Evolutionary conservation across 768 basidiomycete genomes (phyloP).

Genomic region (Coprinopsis marcescibilis): DNA sequence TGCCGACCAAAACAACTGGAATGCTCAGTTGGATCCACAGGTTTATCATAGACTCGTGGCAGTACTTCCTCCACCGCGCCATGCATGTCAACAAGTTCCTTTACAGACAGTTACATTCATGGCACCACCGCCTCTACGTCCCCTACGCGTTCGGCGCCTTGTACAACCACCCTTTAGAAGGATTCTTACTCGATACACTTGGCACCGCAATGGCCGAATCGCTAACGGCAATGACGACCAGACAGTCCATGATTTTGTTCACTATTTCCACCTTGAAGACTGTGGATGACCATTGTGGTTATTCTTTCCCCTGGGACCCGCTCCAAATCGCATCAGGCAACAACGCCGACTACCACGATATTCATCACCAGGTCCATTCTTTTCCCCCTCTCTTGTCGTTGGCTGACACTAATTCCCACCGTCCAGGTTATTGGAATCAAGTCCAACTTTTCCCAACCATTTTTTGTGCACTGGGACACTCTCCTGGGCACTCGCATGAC

Average conservation of each 20-base stretch:
- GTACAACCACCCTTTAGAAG: conserved; percentile 97
- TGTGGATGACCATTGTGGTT: conserved; percentile 94
- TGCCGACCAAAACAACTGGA: conserved; percentile 1
- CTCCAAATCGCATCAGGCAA: conserved; percentile 80
- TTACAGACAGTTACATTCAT: conserved; percentile 87
- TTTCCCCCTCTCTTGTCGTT: background rate
- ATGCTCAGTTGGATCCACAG: conserved; percentile 32
- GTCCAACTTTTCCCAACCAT: conserved; percentile 93
- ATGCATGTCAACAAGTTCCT: conserved; percentile 91
- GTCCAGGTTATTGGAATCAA: conserved; percentile 77
- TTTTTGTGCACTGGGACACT: conserved; percentile 92
- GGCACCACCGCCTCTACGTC: conserved; percentile 94
- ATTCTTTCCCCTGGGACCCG: conserved; percentile 86
- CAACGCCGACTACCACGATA: conserved; percentile 96
- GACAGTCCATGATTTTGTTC: conserved; percentile 85
- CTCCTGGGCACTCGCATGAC: conserved; percentile 84
- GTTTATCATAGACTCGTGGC: conserved; percentile 95
- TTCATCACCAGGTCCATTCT: conserved; percentile 81
- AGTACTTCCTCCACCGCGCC: conserved; percentile 90
- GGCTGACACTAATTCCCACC: conserved; percentile 3
- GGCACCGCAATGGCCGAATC: conserved; percentile 77
- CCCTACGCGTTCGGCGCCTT: conserved; percentile 96
- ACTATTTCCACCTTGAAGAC: conserved; percentile 83
- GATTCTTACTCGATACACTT: conserved; percentile 80
- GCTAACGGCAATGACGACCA: conserved; percentile 59